Percentiles rank a stretch among this genome's conserved stretches.
phyloP scores from a whole-genome alignment of 2,329 filamentous ascomycete species.

The Aspergillus fructus region DNA sequence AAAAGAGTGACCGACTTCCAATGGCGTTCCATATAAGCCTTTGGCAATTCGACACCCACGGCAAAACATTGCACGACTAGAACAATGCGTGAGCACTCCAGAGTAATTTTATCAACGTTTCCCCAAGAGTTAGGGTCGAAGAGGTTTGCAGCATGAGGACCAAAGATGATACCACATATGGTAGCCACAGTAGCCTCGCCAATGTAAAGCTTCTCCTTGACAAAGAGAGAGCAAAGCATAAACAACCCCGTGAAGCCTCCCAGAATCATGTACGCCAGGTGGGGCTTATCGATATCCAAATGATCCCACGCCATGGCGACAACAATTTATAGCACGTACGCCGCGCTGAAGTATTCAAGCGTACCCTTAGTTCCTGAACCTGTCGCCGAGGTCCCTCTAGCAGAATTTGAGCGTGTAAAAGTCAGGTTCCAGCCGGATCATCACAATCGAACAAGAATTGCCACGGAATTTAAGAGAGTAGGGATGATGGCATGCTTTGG shows the following conservation, averaged over 20 bases:
- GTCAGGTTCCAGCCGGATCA: background rate
- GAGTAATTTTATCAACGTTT: slow-evolving; percentile 65
- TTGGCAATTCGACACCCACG: slow-evolving; percentile 69
- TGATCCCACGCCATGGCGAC: slow-evolving; percentile 52
- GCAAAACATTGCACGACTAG: slow-evolving; percentile 73
- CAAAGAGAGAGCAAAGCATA: slow-evolving; percentile 96
- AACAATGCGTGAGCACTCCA: slow-evolving; percentile 70
- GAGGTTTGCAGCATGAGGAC: slow-evolving; percentile 64
- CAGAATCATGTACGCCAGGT: slow-evolving; percentile 97
- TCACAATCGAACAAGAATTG: slow-evolving; percentile 8
- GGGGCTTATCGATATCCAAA: slow-evolving; percentile 77
- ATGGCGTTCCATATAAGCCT: slow-evolving; percentile 90
- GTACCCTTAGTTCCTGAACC: background rate
- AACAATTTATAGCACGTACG: background rate
- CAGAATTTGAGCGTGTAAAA: background rate
- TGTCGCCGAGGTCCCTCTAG: background rate
- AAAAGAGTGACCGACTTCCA: slow-evolving; percentile 90
- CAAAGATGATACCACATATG: slow-evolving; percentile 69
- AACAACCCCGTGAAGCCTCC: slow-evolving; percentile 97
- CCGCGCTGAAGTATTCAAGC: background rate
- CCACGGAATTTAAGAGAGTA: slow-evolving; percentile 6
- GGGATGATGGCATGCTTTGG: slow-evolving; percentile 30
- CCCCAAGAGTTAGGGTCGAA: slow-evolving; percentile 64
- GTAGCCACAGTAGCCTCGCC: slow-evolving; percentile 93
- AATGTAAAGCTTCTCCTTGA: slow-evolving; percentile 98